A percentile compares a stretch with the other conserved stretches of the same genome.
Evolutionary conservation across 768 basidiomycete genomes (phyloP).

Genomic region (Cystoderma amianthinum): DNA sequence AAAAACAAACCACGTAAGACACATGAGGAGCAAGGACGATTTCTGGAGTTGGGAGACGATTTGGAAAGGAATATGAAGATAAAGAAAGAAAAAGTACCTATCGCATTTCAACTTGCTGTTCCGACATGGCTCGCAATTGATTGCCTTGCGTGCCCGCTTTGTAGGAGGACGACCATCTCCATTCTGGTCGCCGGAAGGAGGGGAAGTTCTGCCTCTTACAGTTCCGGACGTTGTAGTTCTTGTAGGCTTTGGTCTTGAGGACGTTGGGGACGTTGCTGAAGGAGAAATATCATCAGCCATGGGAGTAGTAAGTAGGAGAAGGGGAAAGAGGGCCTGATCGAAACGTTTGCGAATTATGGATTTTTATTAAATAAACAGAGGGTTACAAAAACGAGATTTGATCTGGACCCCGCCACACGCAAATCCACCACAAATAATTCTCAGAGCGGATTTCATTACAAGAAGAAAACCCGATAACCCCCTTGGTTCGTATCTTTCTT

Average conservation of each 20-base stretch:
- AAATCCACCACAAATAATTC: neutral
- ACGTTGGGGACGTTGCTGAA: conserved; percentile 28
- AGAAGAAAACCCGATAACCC: too few species aligned
- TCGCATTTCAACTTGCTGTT: conserved; percentile 88
- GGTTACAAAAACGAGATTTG: neutral
- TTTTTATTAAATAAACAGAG: neutral
- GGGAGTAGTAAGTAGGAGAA: conserved; percentile 21
- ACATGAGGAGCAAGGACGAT: conserved; percentile 84
- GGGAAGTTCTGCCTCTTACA: conserved; percentile 46
- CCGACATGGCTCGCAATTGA: conserved; percentile 86
- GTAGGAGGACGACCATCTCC: conserved; percentile 60
- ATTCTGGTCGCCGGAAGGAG: conserved; percentile 33
- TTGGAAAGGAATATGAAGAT: conserved; percentile 2
- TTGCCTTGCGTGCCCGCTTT: conserved; percentile 80
- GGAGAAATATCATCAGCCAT: conserved; percentile 31
- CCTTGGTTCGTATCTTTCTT: too few species aligned
- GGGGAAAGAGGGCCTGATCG: conserved; percentile 13
- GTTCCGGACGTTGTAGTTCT: conserved; percentile 32
- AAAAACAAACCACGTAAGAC: conserved; percentile 62
- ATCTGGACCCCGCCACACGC: neutral
- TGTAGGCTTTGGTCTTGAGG: conserved; percentile 31
- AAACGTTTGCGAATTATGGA: conserved; percentile 15
- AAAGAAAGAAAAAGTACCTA: conserved; percentile 37
- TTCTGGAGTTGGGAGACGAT: conserved; percentile 34
- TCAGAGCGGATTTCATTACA: too few species aligned